Percentiles rank a stretch among this genome's conserved stretches.
Conservation (phyloP, 495 filamentous ascomycete genomes). For the Penicillium pulvis region DNA sequence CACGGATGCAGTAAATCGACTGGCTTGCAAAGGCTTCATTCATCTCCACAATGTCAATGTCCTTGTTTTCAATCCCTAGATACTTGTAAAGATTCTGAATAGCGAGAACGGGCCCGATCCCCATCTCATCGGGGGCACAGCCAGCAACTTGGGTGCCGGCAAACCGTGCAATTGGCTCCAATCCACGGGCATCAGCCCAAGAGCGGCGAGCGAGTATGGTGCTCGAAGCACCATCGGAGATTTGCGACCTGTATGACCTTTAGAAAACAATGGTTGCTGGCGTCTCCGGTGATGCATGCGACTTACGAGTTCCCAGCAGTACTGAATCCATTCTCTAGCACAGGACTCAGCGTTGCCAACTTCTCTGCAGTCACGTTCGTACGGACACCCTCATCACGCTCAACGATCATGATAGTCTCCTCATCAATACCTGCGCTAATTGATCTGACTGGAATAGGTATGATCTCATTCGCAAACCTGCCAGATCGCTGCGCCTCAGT, state of each 20-base stretch:
- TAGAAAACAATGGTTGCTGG: no score
- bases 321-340: slow-evolving; percentile 73
- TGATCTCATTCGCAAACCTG: slow-evolving; percentile 77
- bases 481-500: slow-evolving; percentile 66
- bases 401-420: slow-evolving; percentile 54
- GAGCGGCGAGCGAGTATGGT: slow-evolving; percentile 80
- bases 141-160: slow-evolving; percentile 75
- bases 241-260: slow-evolving; percentile 51
- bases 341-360: slow-evolving; percentile 79
- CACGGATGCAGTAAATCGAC: slow-evolving; percentile 75
- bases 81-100: slow-evolving; percentile 76
- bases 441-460: slow-evolving; percentile 65
- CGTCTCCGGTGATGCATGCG: background rate
- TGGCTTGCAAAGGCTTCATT: slow-evolving; percentile 96
- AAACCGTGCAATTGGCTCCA: slow-evolving; percentile 67
- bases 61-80: slow-evolving; percentile 61
- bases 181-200: slow-evolving; percentile 76
- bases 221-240: slow-evolving; percentile 85
- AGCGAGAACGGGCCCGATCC: slow-evolving; percentile 80
- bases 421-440: slow-evolving; percentile 55
- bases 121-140: slow-evolving; percentile 90
- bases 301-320: slow-evolving; percentile 80
- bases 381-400: slow-evolving; percentile 83
- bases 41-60: slow-evolving; percentile 91
- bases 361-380: slow-evolving; percentile 63